phyloP scores from a whole-genome alignment of 257 asterid genomes.

The Ligustrum vulgare region DNA sequence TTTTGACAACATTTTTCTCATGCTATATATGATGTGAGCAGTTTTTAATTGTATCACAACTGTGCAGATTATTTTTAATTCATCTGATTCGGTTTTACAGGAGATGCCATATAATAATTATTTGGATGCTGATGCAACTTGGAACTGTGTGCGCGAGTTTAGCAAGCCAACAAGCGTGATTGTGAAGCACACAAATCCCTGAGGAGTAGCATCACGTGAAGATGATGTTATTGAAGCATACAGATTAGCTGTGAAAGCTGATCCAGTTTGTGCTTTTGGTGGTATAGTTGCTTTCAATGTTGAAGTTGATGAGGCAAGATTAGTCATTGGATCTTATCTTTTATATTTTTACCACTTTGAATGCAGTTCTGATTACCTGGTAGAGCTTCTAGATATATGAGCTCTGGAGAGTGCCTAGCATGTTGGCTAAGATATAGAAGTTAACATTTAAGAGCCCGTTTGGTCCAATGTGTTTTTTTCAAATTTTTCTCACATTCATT shows the following conservation, averaged over 20 bases:
- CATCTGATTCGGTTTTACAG: constrained; percentile 42
- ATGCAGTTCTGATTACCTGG: constrained; percentile 2
- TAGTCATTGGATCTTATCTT: constrained; percentile 22
- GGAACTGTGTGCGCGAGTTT: constrained; percentile 97
- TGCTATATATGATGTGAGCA: neutral
- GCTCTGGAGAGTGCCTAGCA: neutral
- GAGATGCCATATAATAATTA: constrained; percentile 95
- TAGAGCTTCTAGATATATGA: neutral
- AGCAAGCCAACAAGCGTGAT: constrained; percentile 86
- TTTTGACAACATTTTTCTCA: neutral
- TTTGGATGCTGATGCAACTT: constrained; percentile 97
- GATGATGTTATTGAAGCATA: constrained; percentile 85
- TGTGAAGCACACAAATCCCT: constrained; percentile 97
- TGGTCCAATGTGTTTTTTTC: too few species aligned
- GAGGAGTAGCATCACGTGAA: constrained; percentile 92
- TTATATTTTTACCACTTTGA: neutral
- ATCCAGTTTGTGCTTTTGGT: constrained; percentile 97
- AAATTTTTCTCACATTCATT: too few species aligned
- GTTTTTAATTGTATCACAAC: neutral
- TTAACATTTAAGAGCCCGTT: too few species aligned
- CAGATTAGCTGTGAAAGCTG: constrained; percentile 92
- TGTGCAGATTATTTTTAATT: constrained; percentile 6
- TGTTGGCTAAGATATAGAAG: too few species aligned
- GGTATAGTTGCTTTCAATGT: constrained; percentile 97
- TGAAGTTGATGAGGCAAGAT: constrained; percentile 89